Percentiles rank a stretch among this genome's conserved stretches.
Evolutionary conservation across 1,284 basidiomycete species (phyloP).

Genomic region (Boletellus sp.): DNA sequence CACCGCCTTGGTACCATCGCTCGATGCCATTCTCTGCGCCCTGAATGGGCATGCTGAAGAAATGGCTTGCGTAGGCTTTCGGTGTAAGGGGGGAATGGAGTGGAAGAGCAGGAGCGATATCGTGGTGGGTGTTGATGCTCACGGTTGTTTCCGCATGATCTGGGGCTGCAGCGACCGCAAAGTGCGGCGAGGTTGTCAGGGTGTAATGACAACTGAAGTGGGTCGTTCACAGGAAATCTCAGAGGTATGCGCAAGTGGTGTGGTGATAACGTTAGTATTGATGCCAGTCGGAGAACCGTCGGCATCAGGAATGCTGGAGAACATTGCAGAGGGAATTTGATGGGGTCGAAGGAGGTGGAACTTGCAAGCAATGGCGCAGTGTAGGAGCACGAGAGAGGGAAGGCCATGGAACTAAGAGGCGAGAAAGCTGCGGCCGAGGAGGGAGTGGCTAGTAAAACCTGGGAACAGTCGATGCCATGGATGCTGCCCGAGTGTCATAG

Average conservation of each 20-base stretch:
- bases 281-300: background rate
- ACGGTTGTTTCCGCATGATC: constrained; percentile 4
- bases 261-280: background rate
- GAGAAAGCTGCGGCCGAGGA: no score
- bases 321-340: background rate
- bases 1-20: constrained; percentile 8
- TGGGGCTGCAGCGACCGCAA: background rate
- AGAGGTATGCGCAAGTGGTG: background rate
- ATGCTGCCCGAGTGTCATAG: no score
- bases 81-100: background rate
- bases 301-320: no score
- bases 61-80: constrained; percentile 3
- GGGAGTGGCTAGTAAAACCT: no score
- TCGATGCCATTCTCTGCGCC: constrained; percentile 11
- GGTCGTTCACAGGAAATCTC: background rate
- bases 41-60: constrained; percentile 20
- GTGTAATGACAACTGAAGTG: background rate
- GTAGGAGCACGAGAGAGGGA: no score
- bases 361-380: no score
- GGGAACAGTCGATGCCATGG: no score
- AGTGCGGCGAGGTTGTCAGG: no score
- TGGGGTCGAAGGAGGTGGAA: no score
- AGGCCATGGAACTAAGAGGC: no score
- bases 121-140: background rate
- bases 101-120: background rate